Evolutionary conservation across 2,329 filamentous ascomycete genomes (phyloP).

Genomic region (Hypoxylon sp.): DNA sequence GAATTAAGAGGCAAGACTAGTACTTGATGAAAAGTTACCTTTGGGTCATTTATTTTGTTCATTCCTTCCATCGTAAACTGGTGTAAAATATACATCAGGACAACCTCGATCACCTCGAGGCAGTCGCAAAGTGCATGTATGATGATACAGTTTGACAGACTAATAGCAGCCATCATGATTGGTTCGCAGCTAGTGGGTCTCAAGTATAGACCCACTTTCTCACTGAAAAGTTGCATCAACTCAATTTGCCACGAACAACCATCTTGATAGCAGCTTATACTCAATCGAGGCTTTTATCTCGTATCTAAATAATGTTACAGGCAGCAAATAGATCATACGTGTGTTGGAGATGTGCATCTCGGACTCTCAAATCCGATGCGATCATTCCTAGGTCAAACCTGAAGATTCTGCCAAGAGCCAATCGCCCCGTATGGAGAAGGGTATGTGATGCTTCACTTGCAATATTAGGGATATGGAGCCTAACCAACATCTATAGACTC

Average conservation of each 20-base stretch:
- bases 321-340: conserved; percentile 43
- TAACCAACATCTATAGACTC: conserved; percentile 30
- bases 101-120: no score
- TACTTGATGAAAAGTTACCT: no score
- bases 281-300: background rate
- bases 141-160: no score
- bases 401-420: conserved; percentile 19
- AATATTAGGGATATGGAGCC: background rate
- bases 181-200: no score
- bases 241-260: conserved; percentile 28
- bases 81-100: no score
- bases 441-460: conserved; percentile 31
- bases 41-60: no score
- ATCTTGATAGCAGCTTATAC: conserved; percentile 10
- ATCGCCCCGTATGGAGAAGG: conserved; percentile 32
- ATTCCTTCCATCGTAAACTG: no score
- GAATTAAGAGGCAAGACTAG: conserved; percentile 1
- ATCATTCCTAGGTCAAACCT: conserved; percentile 17
- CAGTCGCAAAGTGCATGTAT: no score
- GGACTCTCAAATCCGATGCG: conserved; percentile 22
- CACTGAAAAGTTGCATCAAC: conserved; percentile 18
- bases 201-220: conserved; percentile 12
- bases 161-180: no score
- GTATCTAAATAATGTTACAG: conserved; percentile 39
- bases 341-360: conserved; percentile 45